Percentiles rank a stretch among this genome's conserved stretches.
Evolutionary conservation across 2,329 filamentous ascomycete species (phyloP).

Genomic region (Trichophyton simii): DNA sequence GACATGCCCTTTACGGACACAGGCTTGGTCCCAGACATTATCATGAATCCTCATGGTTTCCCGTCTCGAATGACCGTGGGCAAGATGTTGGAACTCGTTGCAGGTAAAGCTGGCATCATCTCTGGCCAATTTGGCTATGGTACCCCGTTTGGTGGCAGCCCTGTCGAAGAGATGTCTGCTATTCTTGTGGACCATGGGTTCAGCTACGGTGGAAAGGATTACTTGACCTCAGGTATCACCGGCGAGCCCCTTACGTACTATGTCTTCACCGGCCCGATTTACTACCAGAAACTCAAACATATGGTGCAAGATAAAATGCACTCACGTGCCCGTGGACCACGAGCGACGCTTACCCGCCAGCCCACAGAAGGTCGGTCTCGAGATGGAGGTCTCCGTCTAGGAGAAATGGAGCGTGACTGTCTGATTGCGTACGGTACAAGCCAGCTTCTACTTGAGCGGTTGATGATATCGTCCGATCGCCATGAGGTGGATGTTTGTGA

Average conservation of each 20-base stretch:
- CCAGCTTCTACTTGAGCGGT: constrained; percentile 77
- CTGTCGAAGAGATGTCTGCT: constrained; percentile 76
- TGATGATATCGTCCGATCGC: constrained; percentile 90
- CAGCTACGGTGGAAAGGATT: constrained; percentile 94
- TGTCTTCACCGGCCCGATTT: constrained; percentile 97
- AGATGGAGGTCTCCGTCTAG: constrained; percentile 80
- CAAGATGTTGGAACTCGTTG: constrained; percentile 89
- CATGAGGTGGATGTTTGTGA: constrained; percentile 91
- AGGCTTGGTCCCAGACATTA: constrained; percentile 91
- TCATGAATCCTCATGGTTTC: constrained; percentile 99
- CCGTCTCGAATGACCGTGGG: constrained; percentile 98
- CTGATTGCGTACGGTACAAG: constrained; percentile 92
- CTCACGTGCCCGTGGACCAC: constrained; percentile 76
- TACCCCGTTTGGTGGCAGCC: constrained; percentile 71
- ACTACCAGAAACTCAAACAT: constrained; percentile 98
- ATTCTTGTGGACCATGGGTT: constrained; percentile 80
- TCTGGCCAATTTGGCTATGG: constrained; percentile 80
- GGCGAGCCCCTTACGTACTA: constrained; percentile 89
- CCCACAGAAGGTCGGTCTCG: constrained; percentile 90
- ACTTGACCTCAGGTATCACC: constrained; percentile 86
- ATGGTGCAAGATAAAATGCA: constrained; percentile 99
- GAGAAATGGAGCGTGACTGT: constrained; percentile 98
- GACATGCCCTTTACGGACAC: constrained; percentile 92
- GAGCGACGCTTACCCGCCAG: constrained; percentile 84
- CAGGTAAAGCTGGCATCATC: constrained; percentile 84